These are phyloP conservation scores for Fagus crenata DNA, from an alignment of 306 rosid species.

Conservation along the genomic window DNA sequence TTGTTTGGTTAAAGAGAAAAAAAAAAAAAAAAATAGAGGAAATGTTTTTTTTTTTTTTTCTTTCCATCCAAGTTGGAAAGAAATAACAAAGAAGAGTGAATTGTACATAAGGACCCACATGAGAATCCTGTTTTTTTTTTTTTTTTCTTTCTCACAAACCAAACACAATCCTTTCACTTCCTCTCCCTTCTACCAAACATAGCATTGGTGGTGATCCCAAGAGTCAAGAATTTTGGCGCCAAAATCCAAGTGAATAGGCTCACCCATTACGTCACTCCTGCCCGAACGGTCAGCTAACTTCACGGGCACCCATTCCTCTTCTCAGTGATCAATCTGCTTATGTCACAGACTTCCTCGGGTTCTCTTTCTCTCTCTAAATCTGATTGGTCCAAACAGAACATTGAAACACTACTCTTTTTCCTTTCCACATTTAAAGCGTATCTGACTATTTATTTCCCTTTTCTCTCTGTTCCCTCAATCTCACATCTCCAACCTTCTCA, in stretches of 20 bases:
- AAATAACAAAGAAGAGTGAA: too few species aligned
- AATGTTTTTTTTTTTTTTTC: too few species aligned
- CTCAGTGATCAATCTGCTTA: slow-evolving; percentile 14
- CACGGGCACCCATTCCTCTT: slow-evolving; percentile 34
- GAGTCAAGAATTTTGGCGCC: slow-evolving; percentile 48
- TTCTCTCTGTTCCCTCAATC: slow-evolving; percentile 31
- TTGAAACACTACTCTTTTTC: background rate
- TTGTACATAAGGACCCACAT: too few species aligned
- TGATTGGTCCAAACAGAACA: slow-evolving; percentile 21
- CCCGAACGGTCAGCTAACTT: slow-evolving; percentile 42
- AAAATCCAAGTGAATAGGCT: slow-evolving; percentile 32
- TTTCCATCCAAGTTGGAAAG: too few species aligned
- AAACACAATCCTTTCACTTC: too few species aligned
- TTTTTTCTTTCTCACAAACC: too few species aligned
- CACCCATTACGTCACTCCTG: background rate
- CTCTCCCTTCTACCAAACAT: too few species aligned
- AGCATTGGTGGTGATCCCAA: slow-evolving; percentile 46
- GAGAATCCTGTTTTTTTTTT: too few species aligned
- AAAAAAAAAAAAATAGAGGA: too few species aligned
- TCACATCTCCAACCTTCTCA: slow-evolving; percentile 11
- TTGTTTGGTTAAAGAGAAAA: too few species aligned
- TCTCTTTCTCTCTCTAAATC: slow-evolving; percentile 13
- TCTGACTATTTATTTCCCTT: slow-evolving; percentile 13
- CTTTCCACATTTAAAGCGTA: slow-evolving; percentile 20
- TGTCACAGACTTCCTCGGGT: slow-evolving; percentile 54